Percentiles rank a stretch among this genome's conserved stretches.
phyloP scores from a whole-genome alignment of 371 early-diverging fungal species.

The Mucor velutinosus region DNA sequence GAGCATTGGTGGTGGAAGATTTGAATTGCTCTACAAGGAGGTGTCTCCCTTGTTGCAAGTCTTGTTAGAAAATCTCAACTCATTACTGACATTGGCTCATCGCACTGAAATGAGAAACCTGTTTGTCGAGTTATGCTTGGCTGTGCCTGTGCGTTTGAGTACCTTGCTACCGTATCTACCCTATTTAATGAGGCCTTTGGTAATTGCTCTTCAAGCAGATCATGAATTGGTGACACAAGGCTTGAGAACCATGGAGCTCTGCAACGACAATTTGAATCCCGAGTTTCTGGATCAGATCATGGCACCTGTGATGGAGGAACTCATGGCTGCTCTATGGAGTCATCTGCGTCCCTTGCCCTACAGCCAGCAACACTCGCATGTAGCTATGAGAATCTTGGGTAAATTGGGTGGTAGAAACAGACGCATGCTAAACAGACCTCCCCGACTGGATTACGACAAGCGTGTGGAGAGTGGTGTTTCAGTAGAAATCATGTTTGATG shows the following conservation, averaged over 20 bases:
- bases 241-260: slow-evolving; percentile 95
- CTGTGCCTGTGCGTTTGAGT: slow-evolving; percentile 96
- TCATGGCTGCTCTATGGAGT: slow-evolving; percentile 92
- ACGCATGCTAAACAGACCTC: slow-evolving; percentile 72
- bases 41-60: slow-evolving; percentile 91
- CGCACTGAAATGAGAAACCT: slow-evolving; percentile 86
- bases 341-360: slow-evolving; percentile 89
- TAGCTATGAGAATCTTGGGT: slow-evolving; percentile 94
- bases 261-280: slow-evolving; percentile 96
- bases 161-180: slow-evolving; percentile 94
- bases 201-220: slow-evolving; percentile 89
- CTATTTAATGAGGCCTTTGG: slow-evolving; percentile 96
- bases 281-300: slow-evolving; percentile 97
- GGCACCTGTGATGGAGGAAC: slow-evolving; percentile 89
- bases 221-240: slow-evolving; percentile 94
- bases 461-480: slow-evolving; percentile 65
- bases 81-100: slow-evolving; percentile 77
- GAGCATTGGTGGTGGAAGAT: slow-evolving; percentile 73
- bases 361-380: slow-evolving; percentile 79
- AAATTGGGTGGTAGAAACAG: slow-evolving; percentile 95
- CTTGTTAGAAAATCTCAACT: slow-evolving; percentile 88
- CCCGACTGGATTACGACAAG: slow-evolving; percentile 51
- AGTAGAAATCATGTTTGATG: slow-evolving; percentile 64
- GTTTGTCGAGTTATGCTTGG: slow-evolving; percentile 90
- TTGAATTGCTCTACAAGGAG: slow-evolving; percentile 79